A percentile compares a stretch with the other conserved stretches of the same genome.
phyloP scores from a whole-genome alignment of 2,329 filamentous ascomycete genomes.

The Chrysoporthe cubensis region DNA sequence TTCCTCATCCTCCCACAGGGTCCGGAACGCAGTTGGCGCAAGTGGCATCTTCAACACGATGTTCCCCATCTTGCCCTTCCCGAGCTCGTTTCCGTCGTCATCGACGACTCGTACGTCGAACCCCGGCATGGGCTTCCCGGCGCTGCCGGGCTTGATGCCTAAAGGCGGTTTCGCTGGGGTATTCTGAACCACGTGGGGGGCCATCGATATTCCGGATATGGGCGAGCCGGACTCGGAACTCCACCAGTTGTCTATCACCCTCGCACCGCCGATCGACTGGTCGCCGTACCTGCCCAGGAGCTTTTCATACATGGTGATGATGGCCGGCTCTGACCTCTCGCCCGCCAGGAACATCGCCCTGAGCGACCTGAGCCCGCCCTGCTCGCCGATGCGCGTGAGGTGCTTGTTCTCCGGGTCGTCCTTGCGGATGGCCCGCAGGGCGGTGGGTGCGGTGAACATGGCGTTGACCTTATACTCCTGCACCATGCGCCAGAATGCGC shows the following conservation, averaged over 20 bases:
- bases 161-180: constrained; percentile 48
- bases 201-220: constrained; percentile 59
- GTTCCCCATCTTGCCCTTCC: constrained; percentile 82
- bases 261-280: constrained; percentile 54
- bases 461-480: constrained; percentile 84
- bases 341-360: constrained; percentile 83
- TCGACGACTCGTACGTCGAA: constrained; percentile 87
- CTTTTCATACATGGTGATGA: constrained; percentile 79
- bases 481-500: constrained; percentile 85
- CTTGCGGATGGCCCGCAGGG: constrained; percentile 82
- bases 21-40: constrained; percentile 84
- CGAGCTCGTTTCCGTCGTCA: constrained; percentile 74
- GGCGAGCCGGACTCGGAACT: constrained; percentile 63
- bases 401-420: constrained; percentile 77
- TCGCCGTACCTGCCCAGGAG: constrained; percentile 71
- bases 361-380: constrained; percentile 73
- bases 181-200: constrained; percentile 51
- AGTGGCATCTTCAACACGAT: constrained; percentile 84
- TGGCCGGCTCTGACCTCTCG: constrained; percentile 85
- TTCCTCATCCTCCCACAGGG: constrained; percentile 83
- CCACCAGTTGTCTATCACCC: constrained; percentile 65
- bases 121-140: constrained; percentile 88
- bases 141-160: constrained; percentile 78
- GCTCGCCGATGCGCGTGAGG: constrained; percentile 65
- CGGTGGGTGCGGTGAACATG: constrained; percentile 85